Evolutionary conservation across 2,329 filamentous ascomycete species (phyloP), one percentile per base, ranked within the genome.

Genomic region (Cladobotryum mycophilum): DNA sequence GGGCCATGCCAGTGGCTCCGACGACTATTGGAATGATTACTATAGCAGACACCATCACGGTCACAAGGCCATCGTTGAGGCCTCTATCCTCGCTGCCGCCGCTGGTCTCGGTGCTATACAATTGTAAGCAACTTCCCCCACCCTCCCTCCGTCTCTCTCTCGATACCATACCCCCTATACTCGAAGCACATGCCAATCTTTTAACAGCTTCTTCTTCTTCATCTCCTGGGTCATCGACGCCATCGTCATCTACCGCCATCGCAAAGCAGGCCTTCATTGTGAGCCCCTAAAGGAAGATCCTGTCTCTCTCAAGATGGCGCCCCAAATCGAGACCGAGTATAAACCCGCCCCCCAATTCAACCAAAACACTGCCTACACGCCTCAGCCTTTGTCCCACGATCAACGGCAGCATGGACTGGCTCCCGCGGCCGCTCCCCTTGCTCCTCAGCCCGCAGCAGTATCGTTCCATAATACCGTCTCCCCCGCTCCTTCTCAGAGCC

Each of bases 161-260:
- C 36, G 1, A 5, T 36, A 5, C 5, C 12, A 55, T 3, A 45
- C 34, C 1, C 17, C 2, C 2, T 22, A n/a, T 20, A 30, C 9
- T 30, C 6, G 25, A 11, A 30, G 9, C 6, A 30, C 9, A 11
- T 5, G 25, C 25, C 8, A 30, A 30, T 20, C 13, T n/a, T n/a
- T 30, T 42, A 9, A 14, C 45, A 78, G 75, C 55, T 48, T 72
- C 3, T 67, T 76, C 43, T 75, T 70, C 55, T 46, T 71, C 45
- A 61, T 68, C 47, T 64, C 71, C 35, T 67, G 76, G 15, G 55
- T 67, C 12, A 64, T 75, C 5, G 67, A 74, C 58, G 59, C 67
- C 53, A 59, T 75, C 7, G 64, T 66, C 51, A 62, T 76, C 12
- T 64, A 70, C 57, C 67, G 70, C 13, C 74, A 78, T 55, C 73